phyloP scores from a whole-genome alignment of 768 basidiomycete species.

The Podaxis sp. region DNA sequence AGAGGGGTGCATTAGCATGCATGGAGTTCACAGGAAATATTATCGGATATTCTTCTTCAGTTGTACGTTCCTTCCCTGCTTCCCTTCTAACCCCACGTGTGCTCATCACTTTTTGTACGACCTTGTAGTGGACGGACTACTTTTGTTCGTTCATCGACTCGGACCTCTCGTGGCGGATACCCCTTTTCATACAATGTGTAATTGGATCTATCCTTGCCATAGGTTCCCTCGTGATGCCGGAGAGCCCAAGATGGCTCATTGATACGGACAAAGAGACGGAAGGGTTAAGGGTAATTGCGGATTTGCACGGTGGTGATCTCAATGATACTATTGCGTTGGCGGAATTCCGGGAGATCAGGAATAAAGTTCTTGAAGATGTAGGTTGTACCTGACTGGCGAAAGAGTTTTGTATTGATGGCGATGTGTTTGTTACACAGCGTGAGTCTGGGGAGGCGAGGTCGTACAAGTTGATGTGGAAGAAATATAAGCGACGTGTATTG shows the following conservation, averaged over 20 bases:
- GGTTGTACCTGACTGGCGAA: constrained; percentile 16
- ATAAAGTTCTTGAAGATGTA: constrained; percentile 70
- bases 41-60: constrained; percentile 85
- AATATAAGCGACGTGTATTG: constrained; percentile 83
- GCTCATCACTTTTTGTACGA: background rate
- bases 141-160: constrained; percentile 87
- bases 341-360: constrained; percentile 92
- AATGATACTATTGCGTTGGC: constrained; percentile 65
- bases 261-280: constrained; percentile 82
- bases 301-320: constrained; percentile 82
- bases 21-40: constrained; percentile 97
- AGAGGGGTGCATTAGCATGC: constrained; percentile 90
- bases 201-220: constrained; percentile 79
- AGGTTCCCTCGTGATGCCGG: constrained; percentile 84
- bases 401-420: background rate
- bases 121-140: constrained; percentile 84
- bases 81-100: background rate
- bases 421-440: constrained; percentile 44
- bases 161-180: constrained; percentile 88
- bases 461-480: constrained; percentile 82
- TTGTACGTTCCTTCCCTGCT: constrained; percentile 52
- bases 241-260: constrained; percentile 93
- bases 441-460: constrained; percentile 72
- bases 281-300: constrained; percentile 84
- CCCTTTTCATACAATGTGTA: constrained; percentile 83